phyloP scores from a whole-genome alignment of 345 rosid species.

The Lepidium didymum region DNA sequence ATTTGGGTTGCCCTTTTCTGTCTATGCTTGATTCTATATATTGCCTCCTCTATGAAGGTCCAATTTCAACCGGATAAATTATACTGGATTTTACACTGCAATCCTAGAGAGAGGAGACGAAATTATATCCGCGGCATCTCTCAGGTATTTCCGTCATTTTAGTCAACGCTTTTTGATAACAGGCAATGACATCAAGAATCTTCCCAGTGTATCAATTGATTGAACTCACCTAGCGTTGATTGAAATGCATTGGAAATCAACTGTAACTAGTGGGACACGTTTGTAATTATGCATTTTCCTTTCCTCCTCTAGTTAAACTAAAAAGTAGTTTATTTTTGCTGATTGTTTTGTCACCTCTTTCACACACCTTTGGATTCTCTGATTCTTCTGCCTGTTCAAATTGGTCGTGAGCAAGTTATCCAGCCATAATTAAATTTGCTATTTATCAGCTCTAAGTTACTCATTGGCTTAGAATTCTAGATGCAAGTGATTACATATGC shows the following conservation, averaged over 20 bases:
- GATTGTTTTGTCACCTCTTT: neutral
- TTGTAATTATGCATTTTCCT: neutral
- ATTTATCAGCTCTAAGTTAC: neutral
- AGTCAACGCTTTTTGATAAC: neutral
- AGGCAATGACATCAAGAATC: neutral
- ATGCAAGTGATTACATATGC: neutral
- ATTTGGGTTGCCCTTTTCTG: neutral
- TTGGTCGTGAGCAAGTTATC: neutral
- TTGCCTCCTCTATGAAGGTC: constrained; percentile 23
- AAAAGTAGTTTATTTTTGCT: neutral
- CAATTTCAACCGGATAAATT: constrained; percentile 32
- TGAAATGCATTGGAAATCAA: neutral
- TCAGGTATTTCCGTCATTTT: constrained; percentile 19
- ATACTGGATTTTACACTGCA: constrained; percentile 33
- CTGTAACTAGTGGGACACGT: neutral
- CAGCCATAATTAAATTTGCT: neutral
- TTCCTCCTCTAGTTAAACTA: neutral
- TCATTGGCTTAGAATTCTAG: neutral
- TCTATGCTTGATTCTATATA: neutral
- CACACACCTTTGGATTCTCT: neutral
- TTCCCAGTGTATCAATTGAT: neutral
- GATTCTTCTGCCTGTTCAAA: neutral
- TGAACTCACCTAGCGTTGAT: neutral
- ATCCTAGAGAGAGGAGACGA: constrained; percentile 33
- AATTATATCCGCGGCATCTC: constrained; percentile 34